Percentiles rank a stretch among this genome's conserved stretches.
phyloP scores from a whole-genome alignment of 2,329 filamentous ascomycete genomes.

The Xylaria digitata region DNA sequence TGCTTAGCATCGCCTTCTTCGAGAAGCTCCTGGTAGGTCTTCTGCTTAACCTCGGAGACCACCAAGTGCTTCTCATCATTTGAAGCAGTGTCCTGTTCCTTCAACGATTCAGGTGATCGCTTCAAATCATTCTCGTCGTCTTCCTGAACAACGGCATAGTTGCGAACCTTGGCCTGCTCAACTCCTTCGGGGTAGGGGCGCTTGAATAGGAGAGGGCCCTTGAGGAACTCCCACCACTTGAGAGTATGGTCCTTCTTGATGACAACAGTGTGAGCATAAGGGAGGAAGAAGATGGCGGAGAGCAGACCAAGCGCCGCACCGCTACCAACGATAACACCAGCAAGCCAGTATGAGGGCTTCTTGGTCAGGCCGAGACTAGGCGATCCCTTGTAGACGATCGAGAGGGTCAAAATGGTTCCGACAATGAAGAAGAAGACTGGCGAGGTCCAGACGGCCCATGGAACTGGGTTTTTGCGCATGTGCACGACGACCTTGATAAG shows the following conservation, averaged over 20 bases:
- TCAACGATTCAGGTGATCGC: conserved; percentile 31
- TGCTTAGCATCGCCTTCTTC: conserved; percentile 66
- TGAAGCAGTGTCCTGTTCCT: conserved; percentile 42
- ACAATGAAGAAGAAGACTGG: conserved; percentile 84
- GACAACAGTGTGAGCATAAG: conserved; percentile 73
- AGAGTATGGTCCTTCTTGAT: conserved; percentile 75
- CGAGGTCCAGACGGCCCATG: conserved; percentile 77
- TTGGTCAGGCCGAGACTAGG: conserved; percentile 73
- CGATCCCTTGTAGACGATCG: conserved; percentile 84
- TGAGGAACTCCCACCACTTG: conserved; percentile 70
- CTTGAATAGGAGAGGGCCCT: conserved; percentile 72
- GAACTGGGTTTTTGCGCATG: conserved; percentile 75
- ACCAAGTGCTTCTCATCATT: conserved; percentile 58
- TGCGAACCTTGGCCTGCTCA: conserved; percentile 70
- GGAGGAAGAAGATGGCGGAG: conserved; percentile 77
- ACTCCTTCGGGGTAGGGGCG: conserved; percentile 66
- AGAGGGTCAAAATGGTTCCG: conserved; percentile 78
- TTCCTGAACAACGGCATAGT: conserved; percentile 82
- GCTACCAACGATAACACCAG: conserved; percentile 71
- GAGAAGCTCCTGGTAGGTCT: conserved; percentile 71
- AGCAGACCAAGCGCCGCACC: conserved; percentile 70
- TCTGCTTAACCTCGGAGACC: conserved; percentile 61
- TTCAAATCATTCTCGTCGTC: conserved; percentile 56
- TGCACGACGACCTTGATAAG: conserved; percentile 79
- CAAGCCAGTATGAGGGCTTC: conserved; percentile 76